These are phyloP conservation scores for Puccinia sorghi DNA, from an alignment of 1,284 basidiomycete species.

Conservation along the genomic window DNA sequence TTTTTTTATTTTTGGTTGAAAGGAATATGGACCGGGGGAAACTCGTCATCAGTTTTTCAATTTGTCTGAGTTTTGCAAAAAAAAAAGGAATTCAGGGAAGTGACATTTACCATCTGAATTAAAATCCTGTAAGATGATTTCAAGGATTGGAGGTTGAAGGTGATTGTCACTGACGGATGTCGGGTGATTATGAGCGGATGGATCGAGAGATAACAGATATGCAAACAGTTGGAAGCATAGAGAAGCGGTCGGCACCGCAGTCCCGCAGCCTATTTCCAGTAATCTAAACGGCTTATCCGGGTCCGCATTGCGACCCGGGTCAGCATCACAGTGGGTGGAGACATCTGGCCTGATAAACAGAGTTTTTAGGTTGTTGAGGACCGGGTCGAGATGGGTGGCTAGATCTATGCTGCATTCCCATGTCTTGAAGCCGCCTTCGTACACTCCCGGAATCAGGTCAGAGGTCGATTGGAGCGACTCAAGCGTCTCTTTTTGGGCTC, in stretches of 20 bases:
- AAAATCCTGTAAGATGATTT: slow-evolving; percentile 42
- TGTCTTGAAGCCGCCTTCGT: slow-evolving; percentile 95
- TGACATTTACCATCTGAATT: slow-evolving; percentile 49
- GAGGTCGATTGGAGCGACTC: slow-evolving; percentile 66
- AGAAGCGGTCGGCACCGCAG: slow-evolving; percentile 27
- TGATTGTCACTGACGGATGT: background rate
- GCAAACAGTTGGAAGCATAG: slow-evolving; percentile 25
- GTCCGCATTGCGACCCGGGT: background rate
- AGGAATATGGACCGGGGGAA: background rate
- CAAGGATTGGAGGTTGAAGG: slow-evolving; percentile 11
- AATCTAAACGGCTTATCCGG: background rate
- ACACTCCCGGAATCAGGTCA: slow-evolving; percentile 86
- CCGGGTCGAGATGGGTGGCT: slow-evolving; percentile 57
- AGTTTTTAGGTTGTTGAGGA: slow-evolving; percentile 10
- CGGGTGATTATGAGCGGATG: background rate
- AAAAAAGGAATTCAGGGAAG: background rate
- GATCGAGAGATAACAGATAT: background rate
- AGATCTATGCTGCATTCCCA: slow-evolving; percentile 96
- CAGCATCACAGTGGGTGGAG: too few relatives aligned
- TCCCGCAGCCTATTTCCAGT: slow-evolving; percentile 43
- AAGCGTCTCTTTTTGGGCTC: slow-evolving; percentile 53
- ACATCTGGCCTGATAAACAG: slow-evolving; percentile 24
- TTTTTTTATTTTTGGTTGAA: background rate
- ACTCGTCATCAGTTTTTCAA: background rate
- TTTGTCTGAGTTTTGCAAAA: background rate